Conservation (phyloP, 352 stramenopile species). For the Pythium catenulatum region DNA sequence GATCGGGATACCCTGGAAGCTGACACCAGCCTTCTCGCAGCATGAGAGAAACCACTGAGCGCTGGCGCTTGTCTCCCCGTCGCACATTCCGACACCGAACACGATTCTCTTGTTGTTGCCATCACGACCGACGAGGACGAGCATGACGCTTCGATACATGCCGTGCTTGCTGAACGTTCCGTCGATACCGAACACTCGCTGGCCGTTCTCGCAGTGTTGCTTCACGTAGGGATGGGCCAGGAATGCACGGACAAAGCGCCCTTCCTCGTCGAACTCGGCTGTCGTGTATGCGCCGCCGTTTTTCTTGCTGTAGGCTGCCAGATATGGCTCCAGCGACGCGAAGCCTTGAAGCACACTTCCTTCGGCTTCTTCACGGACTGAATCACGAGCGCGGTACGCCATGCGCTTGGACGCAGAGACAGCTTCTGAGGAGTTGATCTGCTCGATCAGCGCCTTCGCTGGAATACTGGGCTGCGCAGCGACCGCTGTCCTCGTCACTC, state of each 20-base stretch:
- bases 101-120: conserved; percentile 24
- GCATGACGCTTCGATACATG: conserved; percentile 1
- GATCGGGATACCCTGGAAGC: neutral
- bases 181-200: conserved; percentile 41
- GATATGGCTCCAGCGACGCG: neutral
- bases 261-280: conserved; percentile 23
- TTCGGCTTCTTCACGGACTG: neutral
- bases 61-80: conserved; percentile 7
- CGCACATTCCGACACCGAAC: conserved; percentile 18
- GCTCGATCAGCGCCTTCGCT: neutral
- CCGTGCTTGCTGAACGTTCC: conserved; percentile 35
- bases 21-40: neutral
- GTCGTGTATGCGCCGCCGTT: neutral
- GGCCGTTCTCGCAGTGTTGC: neutral
- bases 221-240: conserved; percentile 20
- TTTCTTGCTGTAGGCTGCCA: neutral
- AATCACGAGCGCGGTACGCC: neutral
- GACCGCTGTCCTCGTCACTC: neutral
- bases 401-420: neutral
- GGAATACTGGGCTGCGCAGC: neutral
- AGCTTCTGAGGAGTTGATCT: neutral
- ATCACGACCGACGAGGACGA: conserved; percentile 25
- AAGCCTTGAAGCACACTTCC: neutral
- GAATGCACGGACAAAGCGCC: conserved; percentile 35
- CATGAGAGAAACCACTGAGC: conserved; percentile 22